A percentile compares a stretch with the other conserved stretches of the same genome.
These are phyloP conservation scores for Dacryopinax spathularia DNA, from an alignment of 768 basidiomycete species.

Conservation along the genomic window DNA sequence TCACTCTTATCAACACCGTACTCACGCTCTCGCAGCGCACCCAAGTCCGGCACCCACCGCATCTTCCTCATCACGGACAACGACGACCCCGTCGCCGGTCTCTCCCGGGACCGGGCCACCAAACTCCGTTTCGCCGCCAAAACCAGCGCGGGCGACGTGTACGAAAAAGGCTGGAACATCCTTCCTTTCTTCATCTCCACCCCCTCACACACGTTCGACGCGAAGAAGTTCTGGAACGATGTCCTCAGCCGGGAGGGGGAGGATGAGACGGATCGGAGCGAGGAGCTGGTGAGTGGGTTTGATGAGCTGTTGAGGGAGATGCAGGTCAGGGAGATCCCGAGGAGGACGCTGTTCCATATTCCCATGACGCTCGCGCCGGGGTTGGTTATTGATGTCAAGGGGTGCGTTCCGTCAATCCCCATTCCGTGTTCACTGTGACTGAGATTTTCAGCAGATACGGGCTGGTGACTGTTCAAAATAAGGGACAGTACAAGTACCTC, in stretches of 20 bases:
- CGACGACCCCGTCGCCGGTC: constrained; percentile 43
- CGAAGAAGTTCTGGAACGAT: constrained; percentile 67
- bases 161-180: constrained; percentile 60
- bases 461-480: constrained; percentile 75
- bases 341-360: constrained; percentile 67
- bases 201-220: constrained; percentile 50
- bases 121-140: constrained; percentile 1
- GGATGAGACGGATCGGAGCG: constrained; percentile 42
- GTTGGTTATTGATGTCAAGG: constrained; percentile 67
- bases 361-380: constrained; percentile 65
- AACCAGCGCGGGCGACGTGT: constrained; percentile 23
- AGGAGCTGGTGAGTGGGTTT: constrained; percentile 49
- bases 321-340: constrained; percentile 69
- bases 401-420: constrained; percentile 32
- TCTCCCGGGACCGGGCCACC: not conserved
- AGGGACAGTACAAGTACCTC: constrained; percentile 69
- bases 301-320: constrained; percentile 32
- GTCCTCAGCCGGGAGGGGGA: constrained; percentile 33
- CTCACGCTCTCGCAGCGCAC: constrained; percentile 36
- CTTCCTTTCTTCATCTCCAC: constrained; percentile 84
- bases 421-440: not conserved
- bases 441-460: constrained; percentile 47
- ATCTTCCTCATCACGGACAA: constrained; percentile 88
- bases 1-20: not conserved
- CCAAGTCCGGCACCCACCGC: constrained; percentile 80